Conservation (phyloP, 2,329 filamentous ascomycete genomes). For the Fusarium sp. region DNA sequence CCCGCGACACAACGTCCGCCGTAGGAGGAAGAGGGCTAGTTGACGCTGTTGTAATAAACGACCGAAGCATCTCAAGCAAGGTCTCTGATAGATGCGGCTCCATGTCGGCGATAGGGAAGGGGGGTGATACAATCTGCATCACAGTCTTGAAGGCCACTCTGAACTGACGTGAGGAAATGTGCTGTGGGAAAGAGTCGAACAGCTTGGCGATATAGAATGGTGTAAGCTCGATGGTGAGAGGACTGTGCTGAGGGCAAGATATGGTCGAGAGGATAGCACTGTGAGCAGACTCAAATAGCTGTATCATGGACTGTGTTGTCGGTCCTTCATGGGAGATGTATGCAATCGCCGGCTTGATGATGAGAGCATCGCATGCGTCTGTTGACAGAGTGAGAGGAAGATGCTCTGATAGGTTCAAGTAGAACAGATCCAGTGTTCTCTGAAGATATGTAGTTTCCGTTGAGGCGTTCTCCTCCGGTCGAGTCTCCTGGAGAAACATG, state of each 20-base stretch:
- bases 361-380: slow-evolving; percentile 74
- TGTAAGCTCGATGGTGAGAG: slow-evolving; percentile 75
- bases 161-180: slow-evolving; percentile 86
- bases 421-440: slow-evolving; percentile 84
- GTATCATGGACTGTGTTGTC: slow-evolving; percentile 58
- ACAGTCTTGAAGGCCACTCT: slow-evolving; percentile 88
- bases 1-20: slow-evolving; percentile 49
- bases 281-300: slow-evolving; percentile 89
- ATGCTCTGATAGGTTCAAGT: slow-evolving; percentile 87
- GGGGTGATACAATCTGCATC: slow-evolving; percentile 83
- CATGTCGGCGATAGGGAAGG: slow-evolving; percentile 76
- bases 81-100: slow-evolving; percentile 84
- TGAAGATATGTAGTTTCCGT: slow-evolving; percentile 59
- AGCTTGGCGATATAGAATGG: slow-evolving; percentile 87
- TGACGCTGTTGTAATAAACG: slow-evolving; percentile 64
- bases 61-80: slow-evolving; percentile 80
- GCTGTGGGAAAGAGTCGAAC: slow-evolving; percentile 80
- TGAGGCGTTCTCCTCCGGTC: slow-evolving; percentile 51
- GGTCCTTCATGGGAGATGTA: slow-evolving; percentile 69
- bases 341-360: slow-evolving; percentile 78
- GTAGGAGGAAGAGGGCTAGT: slow-evolving; percentile 55
- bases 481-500: slow-evolving; percentile 73
- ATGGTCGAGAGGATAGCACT: slow-evolving; percentile 83
- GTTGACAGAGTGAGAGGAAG: slow-evolving; percentile 77
- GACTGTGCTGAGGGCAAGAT: slow-evolving; percentile 80